Evolutionary conservation across 805 yeast genomes (phyloP), one percentile per base, ranked within the genome.

Genomic region (Candida oleophila): DNA sequence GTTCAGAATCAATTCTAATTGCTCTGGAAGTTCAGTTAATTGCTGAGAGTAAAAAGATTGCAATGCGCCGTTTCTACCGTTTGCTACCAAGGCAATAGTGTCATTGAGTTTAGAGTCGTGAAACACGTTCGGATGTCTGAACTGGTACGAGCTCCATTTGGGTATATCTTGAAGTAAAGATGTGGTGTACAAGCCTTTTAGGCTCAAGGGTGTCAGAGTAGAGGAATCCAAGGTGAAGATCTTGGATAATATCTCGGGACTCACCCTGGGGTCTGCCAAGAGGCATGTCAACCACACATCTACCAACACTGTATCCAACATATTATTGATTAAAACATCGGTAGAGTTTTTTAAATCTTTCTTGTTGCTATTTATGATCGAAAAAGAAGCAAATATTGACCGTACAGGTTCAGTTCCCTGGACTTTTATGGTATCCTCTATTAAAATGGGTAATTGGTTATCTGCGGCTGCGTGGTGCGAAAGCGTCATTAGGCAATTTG

Each of bases 391-490:
- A 11, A 39, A 20, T 4, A 38, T 4, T 11, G 30, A 9, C 18
- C 28, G 14, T 38, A 15, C 15, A 4, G 32, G 15, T 12, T 16
- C 22, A 5, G 22, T 14, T 9, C 18, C 14, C 5, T 7, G 11
- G 22, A 15, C 18, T 15, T 18, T 18, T 4, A 15, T 15, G 38
- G 19, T 16, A 51, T 74, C 82, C 54, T 83, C 89, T 2, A 83
- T 64, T 11, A 81, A 63, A 1, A 83, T 62, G 0, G 89, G 89
- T 16, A 84, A 58, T 18, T 73, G 71, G 12, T 74, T 73, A 47
- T 74, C 71, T 1, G 73, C 66, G 1, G 84, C 66, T 1, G 83
- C 78, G 37, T 72, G 70, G 44, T 73, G 71, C 1, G 85, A 75
- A 8, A 82, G 49, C 11, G 71, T 62, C 14, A 76, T 60, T 19